Base-by-base conservation (phyloP, 306 rosid genomes). In the Rosa multiflora region DNA sequence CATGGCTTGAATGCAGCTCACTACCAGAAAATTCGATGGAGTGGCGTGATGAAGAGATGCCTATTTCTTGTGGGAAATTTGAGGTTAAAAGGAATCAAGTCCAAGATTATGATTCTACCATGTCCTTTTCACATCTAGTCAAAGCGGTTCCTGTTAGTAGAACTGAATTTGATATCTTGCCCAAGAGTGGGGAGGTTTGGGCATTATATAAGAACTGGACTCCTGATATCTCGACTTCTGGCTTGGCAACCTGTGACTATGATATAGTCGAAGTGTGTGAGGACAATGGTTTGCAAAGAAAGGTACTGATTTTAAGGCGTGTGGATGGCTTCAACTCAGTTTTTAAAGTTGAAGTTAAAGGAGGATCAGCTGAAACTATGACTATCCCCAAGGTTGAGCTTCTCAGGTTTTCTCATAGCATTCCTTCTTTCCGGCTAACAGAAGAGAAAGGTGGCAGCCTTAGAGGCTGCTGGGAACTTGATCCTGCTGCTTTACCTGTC, bases 181-280 rank as follows among this genome's bases (percentile, higher is more conserved):
- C 98, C 8, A 84, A 76, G 66, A 87, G 71, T 84, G 93, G 98
- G 48, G 94, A 95, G 73, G 86, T 95, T 69, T 95, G 98, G 99
- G 99, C 99, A 29, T 58, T 95, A 69, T 93, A 91, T 62, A 86
- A 80, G 84, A 86, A 91, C 44, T 95, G 99, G 99, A 84, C 87
- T 17, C 70, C 87, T 71, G 83, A 87, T 78, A 68, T 91, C 21
- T 81, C 70, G 56, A 44, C 70, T 81, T 78, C 87, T 32, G 87
- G 85, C 77, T 80, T 93, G 91, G 68, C 67, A 74, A 87, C 73
- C 67, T 86, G 91, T 73, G 88, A 90, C 71, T 91, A 93, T 71
- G 96, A 91, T 79, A 75, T 93, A 59, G 99, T 86, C 64, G 93
- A 88, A 83, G 90, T 95, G 53, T 64, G 86, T 10, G 80, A 76